Base-by-base conservation (phyloP, 116 monocot species). In the Dioscorea cayenensis region DNA sequence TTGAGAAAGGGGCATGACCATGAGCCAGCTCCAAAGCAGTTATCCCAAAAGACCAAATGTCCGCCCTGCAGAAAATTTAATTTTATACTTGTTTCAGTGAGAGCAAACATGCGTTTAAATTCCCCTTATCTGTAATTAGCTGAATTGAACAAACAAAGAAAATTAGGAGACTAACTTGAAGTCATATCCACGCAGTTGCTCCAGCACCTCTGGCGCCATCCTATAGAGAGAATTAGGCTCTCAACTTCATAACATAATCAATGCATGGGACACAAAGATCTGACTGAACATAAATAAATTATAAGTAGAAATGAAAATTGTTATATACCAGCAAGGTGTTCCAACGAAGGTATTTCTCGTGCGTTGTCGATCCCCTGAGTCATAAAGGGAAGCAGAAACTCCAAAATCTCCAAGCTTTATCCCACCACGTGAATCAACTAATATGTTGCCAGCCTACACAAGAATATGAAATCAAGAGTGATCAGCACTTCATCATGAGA, bases 171-270 rank as follows among this genome's bases (percentile, higher is more conserved):
- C 83, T 16, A 69, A 92, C 94, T 93, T 97, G 84, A 81, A 88
- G 80, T 92, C 85, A 81, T 97, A 97, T 61, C 94, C 97, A 68
- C 85, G 51, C 28, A 73, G 68, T 64, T 86, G 83, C 72, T 97
- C 89, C 88, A 97, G 87, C 48, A 97, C 94, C 74, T 97, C 97
- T 36, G 97, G 97, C 49, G 97, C 97, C 97, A 97, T 97, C 96
- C 96, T 96, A 36, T 29, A 28, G 58, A 71, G 48, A 36, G 37
- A 72, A 71, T 19, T 78, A 21, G 55, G 38, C 28, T 32, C 32
- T 64, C 63, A 55, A 69, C 16, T 9, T 62, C 21, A 20, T 58
- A 66, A 21, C n/a, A n/a, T n/a, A 14, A 55, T 55, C 52, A 55
- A 55, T 14, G 3, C 19, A 55, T 55, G 52, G 43, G 10, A 11